phyloP scores from a whole-genome alignment of 2,329 filamentous ascomycete genomes.

The Hysterium pulicare region DNA sequence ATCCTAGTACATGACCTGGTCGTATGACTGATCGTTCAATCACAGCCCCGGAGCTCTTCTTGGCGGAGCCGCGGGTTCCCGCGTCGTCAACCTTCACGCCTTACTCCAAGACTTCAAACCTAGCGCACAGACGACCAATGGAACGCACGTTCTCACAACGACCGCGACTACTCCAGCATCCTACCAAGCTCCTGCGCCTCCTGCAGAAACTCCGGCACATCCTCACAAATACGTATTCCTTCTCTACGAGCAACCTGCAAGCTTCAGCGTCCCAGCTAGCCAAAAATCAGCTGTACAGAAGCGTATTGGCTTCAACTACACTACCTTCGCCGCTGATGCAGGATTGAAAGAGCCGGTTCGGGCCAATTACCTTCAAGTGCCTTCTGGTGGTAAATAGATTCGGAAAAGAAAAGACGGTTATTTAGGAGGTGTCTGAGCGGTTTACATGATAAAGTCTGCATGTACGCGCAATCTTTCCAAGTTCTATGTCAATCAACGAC shows the following conservation, averaged over 20 bases:
- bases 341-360: constrained; percentile 17
- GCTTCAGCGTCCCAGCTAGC: constrained; percentile 20
- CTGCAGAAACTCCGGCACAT: constrained; percentile 22
- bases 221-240: constrained; percentile 32
- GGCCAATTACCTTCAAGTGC: constrained; percentile 23
- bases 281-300: constrained; percentile 18
- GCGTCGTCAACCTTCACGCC: constrained; percentile 27
- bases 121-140: constrained; percentile 19
- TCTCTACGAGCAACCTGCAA: constrained; percentile 26
- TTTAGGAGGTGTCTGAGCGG: too few species aligned
- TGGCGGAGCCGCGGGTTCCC: constrained; percentile 4
- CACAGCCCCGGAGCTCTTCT: background rate
- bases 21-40: background rate
- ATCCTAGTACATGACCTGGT: too few species aligned
- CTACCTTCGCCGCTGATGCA: constrained; percentile 20
- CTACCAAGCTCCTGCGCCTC: constrained; percentile 30
- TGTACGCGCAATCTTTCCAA: too few species aligned
- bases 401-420: too few species aligned
- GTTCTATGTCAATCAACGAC: too few species aligned
- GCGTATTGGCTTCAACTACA: constrained; percentile 19
- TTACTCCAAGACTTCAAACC: constrained; percentile 25
- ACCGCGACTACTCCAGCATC: constrained; percentile 24
- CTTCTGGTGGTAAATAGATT: constrained; percentile 23
- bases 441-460: too few species aligned
- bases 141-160: constrained; percentile 21